A percentile compares a stretch with the other conserved stretches of the same genome.
Conservation (phyloP, 2,329 filamentous ascomycete species). For the Fusarium ramigenum region DNA sequence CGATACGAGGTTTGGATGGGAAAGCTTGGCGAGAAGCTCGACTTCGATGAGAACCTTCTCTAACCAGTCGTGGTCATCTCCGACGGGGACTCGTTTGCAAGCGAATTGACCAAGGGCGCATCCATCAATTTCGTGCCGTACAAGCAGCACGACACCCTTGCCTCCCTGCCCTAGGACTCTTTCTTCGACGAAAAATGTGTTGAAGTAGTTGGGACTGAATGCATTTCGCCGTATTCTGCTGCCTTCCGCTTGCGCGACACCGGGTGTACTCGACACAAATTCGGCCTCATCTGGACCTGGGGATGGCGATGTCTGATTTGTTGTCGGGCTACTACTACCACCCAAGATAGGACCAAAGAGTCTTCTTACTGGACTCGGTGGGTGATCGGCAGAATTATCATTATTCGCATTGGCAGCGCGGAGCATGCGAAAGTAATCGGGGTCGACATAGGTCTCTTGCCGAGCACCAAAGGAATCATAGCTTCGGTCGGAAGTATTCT, state of each 20-base stretch:
- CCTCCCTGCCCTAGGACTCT: slow-evolving; percentile 86
- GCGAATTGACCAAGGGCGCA: slow-evolving; percentile 91
- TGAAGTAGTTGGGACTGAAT: slow-evolving; percentile 93
- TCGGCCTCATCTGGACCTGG: slow-evolving; percentile 50
- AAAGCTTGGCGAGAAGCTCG: slow-evolving; percentile 88
- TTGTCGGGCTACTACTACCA: slow-evolving; percentile 15
- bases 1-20: slow-evolving; percentile 93
- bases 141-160: slow-evolving; percentile 93
- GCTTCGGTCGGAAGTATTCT: slow-evolving; percentile 58
- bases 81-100: slow-evolving; percentile 95
- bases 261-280: slow-evolving; percentile 64
- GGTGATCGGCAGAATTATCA: slow-evolving; percentile 56
- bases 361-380: slow-evolving; percentile 64
- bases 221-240: slow-evolving; percentile 85
- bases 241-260: slow-evolving; percentile 56
- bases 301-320: slow-evolving; percentile 24
- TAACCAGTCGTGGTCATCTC: slow-evolving; percentile 93
- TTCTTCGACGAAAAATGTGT: slow-evolving; percentile 91
- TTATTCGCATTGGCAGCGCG: slow-evolving; percentile 59
- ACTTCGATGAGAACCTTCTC: slow-evolving; percentile 95
- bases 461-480: slow-evolving; percentile 56
- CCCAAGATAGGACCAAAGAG: slow-evolving; percentile 58
- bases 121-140: slow-evolving; percentile 89
- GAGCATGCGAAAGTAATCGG: slow-evolving; percentile 95
- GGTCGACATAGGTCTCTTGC: slow-evolving; percentile 80